Conservation (phyloP, 2,329 filamentous ascomycete genomes). For the Pseudogymnoascus sp. region DNA sequence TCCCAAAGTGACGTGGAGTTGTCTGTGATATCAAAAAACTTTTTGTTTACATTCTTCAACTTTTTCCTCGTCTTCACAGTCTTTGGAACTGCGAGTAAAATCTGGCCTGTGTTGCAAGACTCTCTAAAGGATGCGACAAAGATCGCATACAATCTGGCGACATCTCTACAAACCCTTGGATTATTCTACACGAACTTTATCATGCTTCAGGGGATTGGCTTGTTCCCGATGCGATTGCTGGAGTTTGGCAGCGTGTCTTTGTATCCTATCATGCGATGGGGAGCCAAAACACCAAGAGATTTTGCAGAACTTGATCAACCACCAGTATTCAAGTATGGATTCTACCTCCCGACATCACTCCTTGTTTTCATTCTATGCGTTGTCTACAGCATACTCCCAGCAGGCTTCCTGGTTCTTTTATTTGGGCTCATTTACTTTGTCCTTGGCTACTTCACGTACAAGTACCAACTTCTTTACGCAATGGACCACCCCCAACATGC, state of each 20-base stretch:
- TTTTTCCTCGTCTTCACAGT: constrained; percentile 92
- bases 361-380: constrained; percentile 92
- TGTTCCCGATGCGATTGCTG: constrained; percentile 85
- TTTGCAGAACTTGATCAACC: constrained; percentile 74
- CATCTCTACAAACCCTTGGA: constrained; percentile 63
- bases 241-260: constrained; percentile 80
- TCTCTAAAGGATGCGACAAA: constrained; percentile 69
- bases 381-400: constrained; percentile 80
- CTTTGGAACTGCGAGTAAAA: constrained; percentile 69
- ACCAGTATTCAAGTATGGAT: constrained; percentile 87
- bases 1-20: constrained; percentile 91
- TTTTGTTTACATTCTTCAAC: constrained; percentile 99
- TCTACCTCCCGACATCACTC: constrained; percentile 86
- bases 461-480: constrained; percentile 93
- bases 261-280: constrained; percentile 70
- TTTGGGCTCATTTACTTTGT: constrained; percentile 77
- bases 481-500: constrained; percentile 97
- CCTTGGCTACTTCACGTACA: constrained; percentile 83
- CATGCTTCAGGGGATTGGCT: constrained; percentile 83
- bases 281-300: constrained; percentile 81
- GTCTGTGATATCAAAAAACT: constrained; percentile 95
- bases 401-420: constrained; percentile 71
- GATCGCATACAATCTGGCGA: constrained; percentile 67
- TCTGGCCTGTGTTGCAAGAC: constrained; percentile 63
- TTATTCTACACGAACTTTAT: constrained; percentile 92